These are phyloP conservation scores for Dovyalis caffra DNA, from an alignment of 345 rosid genomes.

Conservation along the genomic window DNA sequence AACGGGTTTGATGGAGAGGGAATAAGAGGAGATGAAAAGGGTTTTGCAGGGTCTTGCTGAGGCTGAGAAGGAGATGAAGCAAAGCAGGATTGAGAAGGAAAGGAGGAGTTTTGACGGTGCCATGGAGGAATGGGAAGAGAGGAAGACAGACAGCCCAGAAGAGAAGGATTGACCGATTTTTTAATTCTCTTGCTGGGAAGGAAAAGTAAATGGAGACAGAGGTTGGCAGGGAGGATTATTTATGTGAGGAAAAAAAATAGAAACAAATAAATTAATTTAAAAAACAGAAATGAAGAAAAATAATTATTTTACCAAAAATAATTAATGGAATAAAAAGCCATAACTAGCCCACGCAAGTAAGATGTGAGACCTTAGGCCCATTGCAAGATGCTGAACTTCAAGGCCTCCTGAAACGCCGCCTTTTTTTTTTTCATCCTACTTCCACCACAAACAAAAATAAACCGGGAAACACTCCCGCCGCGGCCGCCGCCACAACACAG, in stretches of 20 bases:
- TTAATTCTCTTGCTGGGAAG: not conserved
- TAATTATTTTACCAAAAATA: not conserved
- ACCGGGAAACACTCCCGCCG: no score
- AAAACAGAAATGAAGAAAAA: not conserved
- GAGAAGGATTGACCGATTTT: not conserved
- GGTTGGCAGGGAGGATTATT: not conserved
- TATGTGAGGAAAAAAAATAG: not conserved
- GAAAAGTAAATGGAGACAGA: not conserved
- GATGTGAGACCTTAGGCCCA: no score
- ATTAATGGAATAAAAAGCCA: no score
- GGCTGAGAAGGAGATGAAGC: conserved; percentile 11
- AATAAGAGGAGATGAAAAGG: conserved; percentile 60
- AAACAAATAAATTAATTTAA: not conserved
- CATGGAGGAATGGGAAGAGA: not conserved
- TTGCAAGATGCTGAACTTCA: no score
- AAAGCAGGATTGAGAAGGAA: conserved; percentile 14
- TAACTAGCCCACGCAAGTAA: no score
- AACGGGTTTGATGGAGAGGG: conserved; percentile 59
- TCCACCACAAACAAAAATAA: no score
- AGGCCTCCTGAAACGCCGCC: no score
- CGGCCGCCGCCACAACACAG: no score
- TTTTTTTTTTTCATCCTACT: no score
- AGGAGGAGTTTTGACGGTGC: conserved; percentile 6
- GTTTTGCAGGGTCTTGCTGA: conserved; percentile 44
- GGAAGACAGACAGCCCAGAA: not conserved